These are phyloP conservation scores for Globisporangium lucens DNA, from an alignment of 352 stramenopile genomes.

Conservation along the genomic window DNA sequence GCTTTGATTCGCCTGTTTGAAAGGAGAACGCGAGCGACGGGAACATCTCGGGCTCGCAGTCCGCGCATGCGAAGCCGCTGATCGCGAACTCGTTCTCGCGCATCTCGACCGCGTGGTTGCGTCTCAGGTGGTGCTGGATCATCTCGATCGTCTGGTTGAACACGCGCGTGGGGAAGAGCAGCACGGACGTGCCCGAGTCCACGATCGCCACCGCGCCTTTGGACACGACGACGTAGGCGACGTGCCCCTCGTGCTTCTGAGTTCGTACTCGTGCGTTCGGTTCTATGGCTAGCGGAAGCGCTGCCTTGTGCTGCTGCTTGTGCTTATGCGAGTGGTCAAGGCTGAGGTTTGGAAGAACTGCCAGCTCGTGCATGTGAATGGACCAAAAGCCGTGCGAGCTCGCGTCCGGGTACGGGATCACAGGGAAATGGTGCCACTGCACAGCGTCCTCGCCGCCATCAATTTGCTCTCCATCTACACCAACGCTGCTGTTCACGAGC, in stretches of 20 bases:
- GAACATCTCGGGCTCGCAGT: conserved; percentile 53
- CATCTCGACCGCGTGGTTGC: conserved; percentile 24
- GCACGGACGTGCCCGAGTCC: conserved; percentile 64
- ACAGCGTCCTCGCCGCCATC: background rate
- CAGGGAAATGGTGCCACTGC: conserved; percentile 49
- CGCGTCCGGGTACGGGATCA: conserved; percentile 36
- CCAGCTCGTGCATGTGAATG: conserved; percentile 38
- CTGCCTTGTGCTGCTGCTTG: background rate
- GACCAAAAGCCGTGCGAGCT: conserved; percentile 53
- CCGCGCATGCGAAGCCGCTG: conserved; percentile 39
- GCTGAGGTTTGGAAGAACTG: conserved; percentile 14
- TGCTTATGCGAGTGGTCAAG: background rate
- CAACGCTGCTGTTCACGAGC: conserved; percentile 17
- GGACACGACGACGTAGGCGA: background rate
- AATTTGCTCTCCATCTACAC: background rate
- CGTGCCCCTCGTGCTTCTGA: background rate
- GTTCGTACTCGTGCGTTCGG: background rate
- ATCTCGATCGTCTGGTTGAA: conserved; percentile 39
- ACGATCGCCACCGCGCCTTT: conserved; percentile 40
- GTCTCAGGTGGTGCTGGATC: conserved; percentile 37
- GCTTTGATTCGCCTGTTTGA: conserved; percentile 10
- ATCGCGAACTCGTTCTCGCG: conserved; percentile 23
- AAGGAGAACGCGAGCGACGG: conserved; percentile 51
- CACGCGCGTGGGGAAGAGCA: conserved; percentile 43
- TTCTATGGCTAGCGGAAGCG: background rate